These are phyloP conservation scores for Phytophthora foliorum DNA, from an alignment of 352 stramenopile species.

Conservation along the genomic window DNA sequence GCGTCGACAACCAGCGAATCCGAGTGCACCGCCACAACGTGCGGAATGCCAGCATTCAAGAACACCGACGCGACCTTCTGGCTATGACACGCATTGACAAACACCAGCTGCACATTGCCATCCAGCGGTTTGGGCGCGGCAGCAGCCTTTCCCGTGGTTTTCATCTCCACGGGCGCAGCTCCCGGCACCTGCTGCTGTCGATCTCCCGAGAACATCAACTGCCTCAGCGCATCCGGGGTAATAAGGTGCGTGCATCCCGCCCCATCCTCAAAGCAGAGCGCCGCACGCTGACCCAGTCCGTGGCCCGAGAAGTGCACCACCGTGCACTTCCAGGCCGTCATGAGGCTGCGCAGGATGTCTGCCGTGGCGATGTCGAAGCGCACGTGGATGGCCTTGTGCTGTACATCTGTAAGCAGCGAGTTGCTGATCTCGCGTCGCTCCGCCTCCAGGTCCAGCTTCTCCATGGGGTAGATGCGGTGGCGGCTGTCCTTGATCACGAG, in stretches of 20 bases:
- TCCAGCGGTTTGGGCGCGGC: conserved; percentile 28
- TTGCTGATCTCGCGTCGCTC: conserved; percentile 79
- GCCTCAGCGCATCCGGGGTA: conserved; percentile 65
- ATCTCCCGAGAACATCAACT: conserved; percentile 74
- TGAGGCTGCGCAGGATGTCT: conserved; percentile 78
- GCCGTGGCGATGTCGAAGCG: conserved; percentile 84
- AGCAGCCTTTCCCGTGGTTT: background rate
- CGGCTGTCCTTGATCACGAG: conserved; percentile 83
- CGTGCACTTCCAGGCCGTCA: conserved; percentile 79
- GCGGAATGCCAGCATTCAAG: conserved; percentile 88
- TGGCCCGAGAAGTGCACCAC: conserved; percentile 88
- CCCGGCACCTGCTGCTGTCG: conserved; percentile 30
- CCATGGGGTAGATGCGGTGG: conserved; percentile 81
- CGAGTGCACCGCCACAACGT: conserved; percentile 91
- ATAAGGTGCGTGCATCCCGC: conserved; percentile 80
- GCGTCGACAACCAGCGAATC: conserved; percentile 82
- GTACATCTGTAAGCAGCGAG: conserved; percentile 74
- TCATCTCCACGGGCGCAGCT: conserved; percentile 31
- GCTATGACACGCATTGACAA: conserved; percentile 89
- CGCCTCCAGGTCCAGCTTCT: conserved; percentile 84
- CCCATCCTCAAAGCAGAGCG: conserved; percentile 86
- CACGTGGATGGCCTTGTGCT: conserved; percentile 79
- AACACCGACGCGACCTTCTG: conserved; percentile 91
- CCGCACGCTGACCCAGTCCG: conserved; percentile 68
- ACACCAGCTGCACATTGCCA: conserved; percentile 71